These are phyloP conservation scores for Phyllosticta citribraziliensis DNA, from an alignment of 2,329 filamentous ascomycete genomes.

Conservation along the genomic window DNA sequence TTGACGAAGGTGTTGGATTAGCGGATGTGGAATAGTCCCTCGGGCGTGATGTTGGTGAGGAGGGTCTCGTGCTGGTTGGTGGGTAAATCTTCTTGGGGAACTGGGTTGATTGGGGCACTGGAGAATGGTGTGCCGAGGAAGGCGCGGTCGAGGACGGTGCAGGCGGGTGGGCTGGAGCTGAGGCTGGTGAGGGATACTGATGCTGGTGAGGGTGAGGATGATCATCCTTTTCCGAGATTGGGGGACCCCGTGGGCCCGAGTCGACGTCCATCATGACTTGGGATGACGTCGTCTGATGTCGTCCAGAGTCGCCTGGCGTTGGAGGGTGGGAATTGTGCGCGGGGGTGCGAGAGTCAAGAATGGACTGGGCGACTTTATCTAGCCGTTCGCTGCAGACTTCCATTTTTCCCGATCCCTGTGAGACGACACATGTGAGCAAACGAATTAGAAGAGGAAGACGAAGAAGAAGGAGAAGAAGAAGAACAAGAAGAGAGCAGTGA, in stretches of 20 bases:
- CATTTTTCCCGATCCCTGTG: slow-evolving; percentile 26
- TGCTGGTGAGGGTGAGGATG: slow-evolving; percentile 15
- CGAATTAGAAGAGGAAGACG: not conserved
- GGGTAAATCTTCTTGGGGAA: slow-evolving; percentile 2
- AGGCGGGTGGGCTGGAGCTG: slow-evolving; percentile 13
- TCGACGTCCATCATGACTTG: slow-evolving; percentile 18
- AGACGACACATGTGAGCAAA: slow-evolving; percentile 12
- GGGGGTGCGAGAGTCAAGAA: slow-evolving; percentile 9
- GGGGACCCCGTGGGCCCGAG: slow-evolving; percentile 18
- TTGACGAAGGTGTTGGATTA: slow-evolving; percentile 11
- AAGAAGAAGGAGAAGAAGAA: too few species aligned
- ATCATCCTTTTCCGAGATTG: not conserved
- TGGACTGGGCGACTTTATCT: slow-evolving; percentile 13
- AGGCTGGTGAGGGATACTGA: slow-evolving; percentile 12
- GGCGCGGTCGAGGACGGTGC: slow-evolving; percentile 14
- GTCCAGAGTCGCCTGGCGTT: not conserved
- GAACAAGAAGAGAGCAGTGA: not conserved
- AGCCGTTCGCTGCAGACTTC: slow-evolving; percentile 26
- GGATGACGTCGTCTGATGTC: slow-evolving; percentile 3
- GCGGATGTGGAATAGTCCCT: slow-evolving; percentile 14
- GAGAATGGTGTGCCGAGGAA: slow-evolving; percentile 15
- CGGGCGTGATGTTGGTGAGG: slow-evolving; percentile 14
- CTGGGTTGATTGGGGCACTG: slow-evolving; percentile 4
- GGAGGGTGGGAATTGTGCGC: not conserved
- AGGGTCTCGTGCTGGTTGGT: slow-evolving; percentile 10